Conservation (phyloP, 2,329 filamentous ascomycete genomes). For the Seiridium cupressi region DNA sequence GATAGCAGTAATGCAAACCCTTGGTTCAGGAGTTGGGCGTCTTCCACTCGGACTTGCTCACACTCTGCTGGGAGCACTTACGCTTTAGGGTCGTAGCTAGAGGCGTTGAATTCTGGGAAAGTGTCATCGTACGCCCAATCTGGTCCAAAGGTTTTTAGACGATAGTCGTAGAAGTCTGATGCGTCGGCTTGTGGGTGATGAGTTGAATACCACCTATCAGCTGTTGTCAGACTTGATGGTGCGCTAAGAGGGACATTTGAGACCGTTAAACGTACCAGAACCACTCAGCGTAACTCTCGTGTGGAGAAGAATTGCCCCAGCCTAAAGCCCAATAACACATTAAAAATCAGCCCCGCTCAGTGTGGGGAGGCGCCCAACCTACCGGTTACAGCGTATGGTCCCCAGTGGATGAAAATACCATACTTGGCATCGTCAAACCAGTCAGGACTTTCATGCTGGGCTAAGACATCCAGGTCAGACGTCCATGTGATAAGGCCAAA, state of each 20-base stretch:
- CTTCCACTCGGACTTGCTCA: too few species aligned
- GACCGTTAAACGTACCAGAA: conserved; percentile 33
- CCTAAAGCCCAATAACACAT: not conserved
- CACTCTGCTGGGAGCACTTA: conserved; percentile 29
- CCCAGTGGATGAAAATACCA: conserved; percentile 59
- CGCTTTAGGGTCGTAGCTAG: conserved; percentile 42
- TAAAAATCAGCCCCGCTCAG: not conserved
- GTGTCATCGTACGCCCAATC: conserved; percentile 51
- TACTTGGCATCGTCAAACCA: conserved; percentile 54
- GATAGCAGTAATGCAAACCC: not conserved
- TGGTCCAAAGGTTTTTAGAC: conserved; percentile 44
- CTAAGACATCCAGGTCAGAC: conserved; percentile 25
- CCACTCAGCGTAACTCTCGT: conserved; percentile 38
- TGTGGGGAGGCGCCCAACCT: not conserved
- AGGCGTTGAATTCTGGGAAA: conserved; percentile 47
- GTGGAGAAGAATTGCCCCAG: conserved; percentile 41
- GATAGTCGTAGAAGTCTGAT: conserved; percentile 41
- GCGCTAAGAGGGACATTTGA: not conserved
- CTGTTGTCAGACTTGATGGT: not conserved
- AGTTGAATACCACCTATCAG: conserved; percentile 37
- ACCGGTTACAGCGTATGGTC: conserved; percentile 42
- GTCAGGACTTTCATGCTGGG: conserved; percentile 36
- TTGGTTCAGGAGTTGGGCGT: too few species aligned
- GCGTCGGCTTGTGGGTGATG: conserved; percentile 35
- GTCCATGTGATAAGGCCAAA: conserved; percentile 31